Base-by-base conservation (phyloP, 108 stramenopile genomes). In the Nitzschia palea region DNA sequence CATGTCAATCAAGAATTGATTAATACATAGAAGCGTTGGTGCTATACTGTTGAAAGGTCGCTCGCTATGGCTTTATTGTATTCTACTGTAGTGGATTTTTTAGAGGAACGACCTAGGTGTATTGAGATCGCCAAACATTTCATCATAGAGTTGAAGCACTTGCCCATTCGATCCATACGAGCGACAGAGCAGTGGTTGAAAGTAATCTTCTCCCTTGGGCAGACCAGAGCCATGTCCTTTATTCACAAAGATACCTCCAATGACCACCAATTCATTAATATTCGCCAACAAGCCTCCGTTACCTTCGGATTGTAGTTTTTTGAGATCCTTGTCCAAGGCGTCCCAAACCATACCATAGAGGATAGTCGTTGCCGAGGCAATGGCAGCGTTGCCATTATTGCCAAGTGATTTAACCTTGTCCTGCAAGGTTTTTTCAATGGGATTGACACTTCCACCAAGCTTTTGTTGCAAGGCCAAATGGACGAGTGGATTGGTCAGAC, bases 121-220 rank as follows among this genome's bases (percentile, higher is more conserved):
- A 15, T 15, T 6, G 10, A 64, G 43, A 36, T 64, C 63, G 20
- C 63, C 63, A 18, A 64, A 64, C 2, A 64, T 20, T 23, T 50
- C 44, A 30, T 45, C 28, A 18, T 48, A 64, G 4, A 64, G 26
- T 12, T 45, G 28, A 8, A 26, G 23, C 8, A 6, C n/a, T n/a
- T n/a, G n/a, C 48, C 60, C 60, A 43, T 47, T 61, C 5, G 44
- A 8, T 25, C 20, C 44, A 29, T 44, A 48, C 4, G 63, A 23
- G 23, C 42, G 22, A 22, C 36, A 43, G 18, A 26, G 20, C 4
- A 64, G 45, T 15, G 63, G 63, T 27, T 64, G 63, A 26, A 64
- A 64, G 26, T 48, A 51, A 18, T 64, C 63, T 31, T 64, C 63
- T 30, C 63, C 63, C 37, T 44, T 44, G 23, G n/a, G 26, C 12